A percentile compares a stretch with the other conserved stretches of the same genome.
phyloP scores from a whole-genome alignment of 345 rosid species.

The Eucalyptus dawsonii region DNA sequence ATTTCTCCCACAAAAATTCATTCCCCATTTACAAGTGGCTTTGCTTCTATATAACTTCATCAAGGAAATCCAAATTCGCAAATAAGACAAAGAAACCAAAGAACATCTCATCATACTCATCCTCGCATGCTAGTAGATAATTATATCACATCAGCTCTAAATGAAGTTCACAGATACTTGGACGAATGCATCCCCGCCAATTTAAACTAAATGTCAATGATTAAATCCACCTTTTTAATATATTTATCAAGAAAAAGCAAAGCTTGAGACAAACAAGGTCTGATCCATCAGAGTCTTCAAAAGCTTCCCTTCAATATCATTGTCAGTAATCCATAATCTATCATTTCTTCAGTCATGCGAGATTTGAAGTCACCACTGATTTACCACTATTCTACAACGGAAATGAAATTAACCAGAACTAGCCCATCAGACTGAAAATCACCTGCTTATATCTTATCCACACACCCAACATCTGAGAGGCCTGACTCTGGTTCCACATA shows the following conservation, averaged over 20 bases:
- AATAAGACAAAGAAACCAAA: not conserved
- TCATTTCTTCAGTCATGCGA: not conserved
- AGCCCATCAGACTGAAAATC: not conserved
- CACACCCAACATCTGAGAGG: not conserved
- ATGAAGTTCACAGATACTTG: not conserved
- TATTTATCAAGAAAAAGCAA: not conserved
- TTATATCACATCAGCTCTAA: not conserved
- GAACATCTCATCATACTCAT: not conserved
- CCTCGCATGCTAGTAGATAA: not conserved
- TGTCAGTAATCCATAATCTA: not conserved
- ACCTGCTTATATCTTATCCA: not conserved
- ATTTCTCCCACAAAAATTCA: not conserved
- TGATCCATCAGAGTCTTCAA: not conserved
- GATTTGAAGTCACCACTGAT: not conserved
- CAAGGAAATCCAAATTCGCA: not conserved
- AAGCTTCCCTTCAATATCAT: not conserved
- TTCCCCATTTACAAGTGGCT: not conserved
- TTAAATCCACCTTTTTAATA: not conserved
- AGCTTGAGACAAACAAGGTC: not conserved
- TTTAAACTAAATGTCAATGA: not conserved
- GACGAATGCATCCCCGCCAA: not conserved
- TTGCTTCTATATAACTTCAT: not conserved
- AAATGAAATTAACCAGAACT: not conserved
- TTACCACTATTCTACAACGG: not conserved
- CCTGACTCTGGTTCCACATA: not conserved